Percentiles rank a stretch among this genome's conserved stretches.
Conservation (phyloP, 768 basidiomycete genomes). For the Cyclocybe aegerita region DNA sequence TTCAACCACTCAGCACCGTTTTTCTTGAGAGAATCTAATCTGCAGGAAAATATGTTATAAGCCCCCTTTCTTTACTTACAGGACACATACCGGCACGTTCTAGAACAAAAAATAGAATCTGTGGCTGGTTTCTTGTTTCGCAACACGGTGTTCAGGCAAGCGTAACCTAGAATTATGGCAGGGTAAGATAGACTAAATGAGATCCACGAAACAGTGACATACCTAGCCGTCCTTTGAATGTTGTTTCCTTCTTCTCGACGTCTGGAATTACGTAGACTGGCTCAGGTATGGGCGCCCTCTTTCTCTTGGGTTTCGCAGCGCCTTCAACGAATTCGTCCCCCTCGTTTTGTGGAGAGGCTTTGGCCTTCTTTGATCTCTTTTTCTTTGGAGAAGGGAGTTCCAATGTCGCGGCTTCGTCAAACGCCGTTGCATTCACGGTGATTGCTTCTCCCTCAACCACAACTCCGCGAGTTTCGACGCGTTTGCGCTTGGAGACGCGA, state of each 20-base stretch:
- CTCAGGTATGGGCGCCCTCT: slow-evolving; percentile 38
- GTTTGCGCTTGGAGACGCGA: too few species aligned
- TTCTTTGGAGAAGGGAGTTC: too few species aligned
- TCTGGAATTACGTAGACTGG: slow-evolving; percentile 70
- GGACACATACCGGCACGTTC: slow-evolving; percentile 54
- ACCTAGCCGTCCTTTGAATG: slow-evolving; percentile 69
- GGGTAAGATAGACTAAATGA: background rate
- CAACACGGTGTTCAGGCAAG: slow-evolving; percentile 84
- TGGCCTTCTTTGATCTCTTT: too few species aligned
- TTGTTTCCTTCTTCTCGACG: slow-evolving; percentile 63
- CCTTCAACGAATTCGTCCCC: too few species aligned
- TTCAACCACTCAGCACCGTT: slow-evolving; percentile 83
- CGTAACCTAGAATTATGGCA: slow-evolving; percentile 52
- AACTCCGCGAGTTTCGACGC: too few species aligned
- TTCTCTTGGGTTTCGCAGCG: slow-evolving; percentile 16
- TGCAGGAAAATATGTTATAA: slow-evolving; percentile 26
- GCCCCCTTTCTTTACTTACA: background rate
- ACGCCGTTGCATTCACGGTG: too few species aligned
- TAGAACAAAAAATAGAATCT: slow-evolving; percentile 72
- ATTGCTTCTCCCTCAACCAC: too few species aligned
- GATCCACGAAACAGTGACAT: slow-evolving; percentile 9
- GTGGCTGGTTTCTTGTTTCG: slow-evolving; percentile 66
- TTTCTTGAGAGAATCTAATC: slow-evolving; percentile 77
- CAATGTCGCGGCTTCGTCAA: too few species aligned
- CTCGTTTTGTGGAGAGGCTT: too few species aligned